A percentile compares a stretch with the other conserved stretches of the same genome.
phyloP scores from a whole-genome alignment of 2,329 filamentous ascomycete genomes.

The Laburnicola sp. region DNA sequence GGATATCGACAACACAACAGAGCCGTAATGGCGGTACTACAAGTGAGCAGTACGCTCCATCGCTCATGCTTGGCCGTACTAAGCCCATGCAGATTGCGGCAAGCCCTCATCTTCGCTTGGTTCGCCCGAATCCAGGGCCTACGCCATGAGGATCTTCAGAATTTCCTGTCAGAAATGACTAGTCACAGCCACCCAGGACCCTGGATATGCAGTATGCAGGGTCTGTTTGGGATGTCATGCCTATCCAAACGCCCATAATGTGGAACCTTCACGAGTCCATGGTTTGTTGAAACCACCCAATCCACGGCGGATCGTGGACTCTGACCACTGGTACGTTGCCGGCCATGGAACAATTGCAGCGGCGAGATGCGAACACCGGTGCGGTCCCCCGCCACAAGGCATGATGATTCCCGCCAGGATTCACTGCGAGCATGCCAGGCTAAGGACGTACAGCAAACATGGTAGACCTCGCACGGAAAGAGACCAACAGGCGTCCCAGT shows the following conservation, averaged over 20 bases:
- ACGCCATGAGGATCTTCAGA: neutral
- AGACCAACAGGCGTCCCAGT: neutral
- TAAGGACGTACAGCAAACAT: neutral
- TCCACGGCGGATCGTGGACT: neutral
- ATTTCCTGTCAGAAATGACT: neutral
- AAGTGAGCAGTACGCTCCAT: neutral
- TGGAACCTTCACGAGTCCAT: neutral
- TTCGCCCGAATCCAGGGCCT: neutral
- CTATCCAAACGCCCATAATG: neutral
- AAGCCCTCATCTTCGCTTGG: neutral
- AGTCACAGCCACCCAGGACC: slow-evolving; percentile 3
- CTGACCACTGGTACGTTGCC: neutral
- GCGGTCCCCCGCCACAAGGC: neutral
- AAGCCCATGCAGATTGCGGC: neutral
- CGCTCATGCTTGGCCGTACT: neutral
- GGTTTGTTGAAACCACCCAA: neutral
- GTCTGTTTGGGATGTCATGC: neutral
- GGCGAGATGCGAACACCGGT: neutral
- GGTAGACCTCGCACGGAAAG: neutral
- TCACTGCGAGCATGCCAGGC: neutral
- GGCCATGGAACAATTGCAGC: neutral
- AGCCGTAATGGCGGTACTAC: neutral
- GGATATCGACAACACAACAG: neutral
- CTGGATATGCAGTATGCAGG: slow-evolving; percentile 5
- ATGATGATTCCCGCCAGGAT: slow-evolving; percentile 1